Evolutionary conservation across 2,329 filamentous ascomycete genomes (phyloP), one percentile per base, ranked within the genome.

Genomic region (Lecanicillium sp.): DNA sequence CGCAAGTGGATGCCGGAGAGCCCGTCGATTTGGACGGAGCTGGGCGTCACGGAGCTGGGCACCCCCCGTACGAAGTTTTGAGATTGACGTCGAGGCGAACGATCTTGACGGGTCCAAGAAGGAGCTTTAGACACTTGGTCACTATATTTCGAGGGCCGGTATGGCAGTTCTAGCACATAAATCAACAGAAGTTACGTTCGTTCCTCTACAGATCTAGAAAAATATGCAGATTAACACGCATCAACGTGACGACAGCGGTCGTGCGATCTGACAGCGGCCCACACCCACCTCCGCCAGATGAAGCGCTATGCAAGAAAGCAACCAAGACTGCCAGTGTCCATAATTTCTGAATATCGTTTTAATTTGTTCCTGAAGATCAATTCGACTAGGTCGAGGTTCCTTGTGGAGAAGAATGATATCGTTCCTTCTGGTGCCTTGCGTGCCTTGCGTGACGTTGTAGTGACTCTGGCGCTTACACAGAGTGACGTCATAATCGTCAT

Each of bases 21-120:
- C 54, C 56, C 69, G 50, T 77, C 77, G 0, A 63, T 77, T 1
- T 78, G 73, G 73, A 82, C 77, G 0, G 67, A 62, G 49, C 62
- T 82, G 12, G 77, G 73, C 0, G 77, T 82, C 1, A 54, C 62
- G 2, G 55, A 62, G 27, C 57, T 83, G 6, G 77, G 64, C 0
- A 59, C 67, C 48, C 67, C 70, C 23, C 68, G 66, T 26, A 83
- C 83, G 78, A 59, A 65, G 19, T 68, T 83, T 3, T n/a, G 78
- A 83, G 62, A 75, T 83, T 59, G 78, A 83, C 59, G 77, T 78
- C 9, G 63, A 65, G 8, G 75, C 75, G 1, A 62, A 74, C 60
- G 68, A 67, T 50, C 57, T 54, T 1, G 67, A 71, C 17, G 66
- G 32, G 6, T 20, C 42, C n/a, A 41, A 26, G 12, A 64, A 1